A percentile compares a stretch with the other conserved stretches of the same genome.
These are phyloP conservation scores for Coemansia sp. DNA, from an alignment of 192 early-diverging fungal genomes.

Conservation along the genomic window DNA sequence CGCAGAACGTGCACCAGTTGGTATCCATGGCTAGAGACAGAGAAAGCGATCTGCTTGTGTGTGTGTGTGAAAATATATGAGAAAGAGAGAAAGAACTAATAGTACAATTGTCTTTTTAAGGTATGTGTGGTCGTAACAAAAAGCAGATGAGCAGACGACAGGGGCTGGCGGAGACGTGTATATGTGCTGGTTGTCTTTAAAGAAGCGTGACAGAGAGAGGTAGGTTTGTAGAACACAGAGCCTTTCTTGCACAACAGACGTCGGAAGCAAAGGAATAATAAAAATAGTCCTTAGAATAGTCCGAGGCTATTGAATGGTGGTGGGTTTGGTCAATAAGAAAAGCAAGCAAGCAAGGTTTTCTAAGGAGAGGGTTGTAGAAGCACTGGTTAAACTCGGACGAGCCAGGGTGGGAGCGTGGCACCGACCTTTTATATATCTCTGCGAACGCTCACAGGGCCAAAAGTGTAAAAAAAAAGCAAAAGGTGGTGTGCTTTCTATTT, in stretches of 20 bases:
- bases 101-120: neutral
- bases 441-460: constrained; percentile 2
- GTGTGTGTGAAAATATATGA: neutral
- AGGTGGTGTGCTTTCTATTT: constrained; percentile 6
- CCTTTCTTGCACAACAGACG: neutral
- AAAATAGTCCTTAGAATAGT: neutral
- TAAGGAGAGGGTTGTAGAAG: constrained; percentile 4
- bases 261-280: neutral
- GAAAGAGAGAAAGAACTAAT: neutral
- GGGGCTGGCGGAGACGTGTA: neutral
- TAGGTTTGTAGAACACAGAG: neutral
- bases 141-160: neutral
- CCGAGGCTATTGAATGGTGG: neutral
- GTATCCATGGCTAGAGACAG: constrained; percentile 34
- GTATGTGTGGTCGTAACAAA: neutral
- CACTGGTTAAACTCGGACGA: neutral
- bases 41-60: constrained; percentile 1
- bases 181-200: neutral
- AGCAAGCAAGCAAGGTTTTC: neutral
- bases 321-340: neutral
- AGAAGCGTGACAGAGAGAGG: neutral
- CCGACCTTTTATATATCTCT: constrained; percentile 1
- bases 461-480: constrained; percentile 1
- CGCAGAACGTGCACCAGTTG: constrained; percentile 55
- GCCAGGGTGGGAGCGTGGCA: constrained; percentile 2